phyloP scores from a whole-genome alignment of 176 grass and related monocot genomes.

The Eleusine indica region DNA sequence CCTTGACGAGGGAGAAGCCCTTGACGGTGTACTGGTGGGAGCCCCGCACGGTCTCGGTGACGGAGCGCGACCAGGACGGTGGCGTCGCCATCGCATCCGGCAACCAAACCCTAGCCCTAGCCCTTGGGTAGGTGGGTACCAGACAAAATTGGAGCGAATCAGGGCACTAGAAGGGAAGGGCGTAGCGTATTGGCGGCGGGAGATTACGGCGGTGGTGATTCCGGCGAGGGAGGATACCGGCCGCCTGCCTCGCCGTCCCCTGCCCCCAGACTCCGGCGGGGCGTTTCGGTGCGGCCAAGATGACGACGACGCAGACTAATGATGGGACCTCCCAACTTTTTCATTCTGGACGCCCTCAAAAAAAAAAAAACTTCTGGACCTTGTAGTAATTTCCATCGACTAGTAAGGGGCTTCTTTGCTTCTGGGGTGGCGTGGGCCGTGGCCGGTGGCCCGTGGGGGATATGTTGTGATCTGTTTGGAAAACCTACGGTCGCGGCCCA shows the following conservation, averaged over 20 bases:
- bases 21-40: conserved; percentile 78
- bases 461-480: too few relatives aligned
- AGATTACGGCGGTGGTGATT: background rate
- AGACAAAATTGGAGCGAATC: background rate
- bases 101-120: conserved; percentile 54
- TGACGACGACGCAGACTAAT: background rate
- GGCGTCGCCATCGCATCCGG: conserved; percentile 47
- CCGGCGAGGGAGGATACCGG: background rate
- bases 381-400: too few relatives aligned
- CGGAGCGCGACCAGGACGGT: conserved; percentile 60
- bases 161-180: background rate
- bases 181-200: background rate
- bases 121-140: background rate
- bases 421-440: too few relatives aligned
- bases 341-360: background rate
- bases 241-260: background rate
- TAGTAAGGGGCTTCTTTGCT: too few relatives aligned
- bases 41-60: conserved; percentile 73
- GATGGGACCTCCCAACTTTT: background rate
- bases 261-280: background rate
- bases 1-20: conserved; percentile 89
- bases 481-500: too few relatives aligned
- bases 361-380: too few relatives aligned
- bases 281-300: background rate
- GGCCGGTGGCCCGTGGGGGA: too few relatives aligned